phyloP scores from a whole-genome alignment of 108 stramenopile genomes.

The Fistulifera pelliculosa region DNA sequence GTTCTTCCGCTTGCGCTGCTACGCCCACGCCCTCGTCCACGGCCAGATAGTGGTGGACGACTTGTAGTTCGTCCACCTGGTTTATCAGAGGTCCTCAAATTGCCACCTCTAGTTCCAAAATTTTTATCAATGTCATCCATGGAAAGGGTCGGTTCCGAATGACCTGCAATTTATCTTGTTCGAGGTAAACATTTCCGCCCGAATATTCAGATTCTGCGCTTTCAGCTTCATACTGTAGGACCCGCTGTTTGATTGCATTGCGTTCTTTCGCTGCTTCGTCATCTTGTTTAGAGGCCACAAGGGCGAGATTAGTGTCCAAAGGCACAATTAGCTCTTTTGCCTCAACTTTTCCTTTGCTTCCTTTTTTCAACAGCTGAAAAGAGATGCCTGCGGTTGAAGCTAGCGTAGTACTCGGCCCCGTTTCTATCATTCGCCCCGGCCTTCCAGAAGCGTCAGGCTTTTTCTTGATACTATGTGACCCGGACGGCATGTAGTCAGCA shows the following conservation, averaged over 20 bases:
- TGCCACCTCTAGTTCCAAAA: constrained; percentile 63
- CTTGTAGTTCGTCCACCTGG: too few relatives aligned
- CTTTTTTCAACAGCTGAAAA: constrained; percentile 86
- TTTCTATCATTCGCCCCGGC: neutral
- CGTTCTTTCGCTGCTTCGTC: constrained; percentile 78
- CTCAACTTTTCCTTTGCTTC: constrained; percentile 87
- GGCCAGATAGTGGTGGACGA: too few relatives aligned
- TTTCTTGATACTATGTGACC: constrained; percentile 63
- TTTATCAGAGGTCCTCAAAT: constrained; percentile 6
- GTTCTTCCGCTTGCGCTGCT: too few relatives aligned
- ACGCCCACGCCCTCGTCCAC: too few relatives aligned
- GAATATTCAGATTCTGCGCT: constrained; percentile 46
- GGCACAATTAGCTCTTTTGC: constrained; percentile 80
- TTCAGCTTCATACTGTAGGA: constrained; percentile 81
- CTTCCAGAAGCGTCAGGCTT: constrained; percentile 20
- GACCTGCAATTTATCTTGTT: constrained; percentile 71
- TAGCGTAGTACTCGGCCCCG: too few relatives aligned
- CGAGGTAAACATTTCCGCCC: constrained; percentile 80
- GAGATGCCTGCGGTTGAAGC: constrained; percentile 39
- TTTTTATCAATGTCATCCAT: constrained; percentile 74
- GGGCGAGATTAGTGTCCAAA: constrained; percentile 67
- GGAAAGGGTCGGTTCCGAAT: constrained; percentile 70
- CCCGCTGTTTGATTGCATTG: constrained; percentile 74
- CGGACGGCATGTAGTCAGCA: constrained; percentile 61
- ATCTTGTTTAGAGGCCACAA: constrained; percentile 69